Evolutionary conservation across 768 basidiomycete genomes (phyloP).

Genomic region (Mycena rebaudengoi): DNA sequence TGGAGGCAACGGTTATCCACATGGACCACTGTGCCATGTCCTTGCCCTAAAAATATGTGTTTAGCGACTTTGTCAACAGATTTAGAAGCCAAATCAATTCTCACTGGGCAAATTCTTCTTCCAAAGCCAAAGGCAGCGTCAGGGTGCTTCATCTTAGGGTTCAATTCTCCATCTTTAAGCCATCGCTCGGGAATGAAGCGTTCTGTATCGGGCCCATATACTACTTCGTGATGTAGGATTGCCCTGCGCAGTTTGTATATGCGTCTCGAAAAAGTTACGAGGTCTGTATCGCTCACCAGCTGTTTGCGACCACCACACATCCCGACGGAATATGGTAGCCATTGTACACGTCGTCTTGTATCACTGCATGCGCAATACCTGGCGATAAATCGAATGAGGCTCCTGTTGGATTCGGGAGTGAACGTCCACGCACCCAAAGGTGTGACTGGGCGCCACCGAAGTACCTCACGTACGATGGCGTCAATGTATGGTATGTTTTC

Average conservation of each 20-base stretch:
- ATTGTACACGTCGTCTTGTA: no score
- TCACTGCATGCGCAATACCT: constrained; percentile 1
- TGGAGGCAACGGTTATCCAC: no score
- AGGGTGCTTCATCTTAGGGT: neutral
- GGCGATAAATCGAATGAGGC: no score
- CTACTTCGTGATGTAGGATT: neutral
- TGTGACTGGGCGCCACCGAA: constrained; percentile 29
- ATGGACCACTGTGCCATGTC: no score
- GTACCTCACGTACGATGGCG: constrained; percentile 32
- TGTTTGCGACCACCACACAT: no score
- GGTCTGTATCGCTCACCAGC: no score
- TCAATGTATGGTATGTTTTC: constrained; percentile 36
- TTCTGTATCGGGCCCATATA: neutral
- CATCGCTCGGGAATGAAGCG: constrained; percentile 10
- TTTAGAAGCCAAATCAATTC: no score
- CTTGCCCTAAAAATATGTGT: no score
- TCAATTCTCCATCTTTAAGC: constrained; percentile 1
- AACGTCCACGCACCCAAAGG: constrained; percentile 32
- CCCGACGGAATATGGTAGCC: no score
- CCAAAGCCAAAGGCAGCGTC: constrained; percentile 2
- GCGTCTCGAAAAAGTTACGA: no score
- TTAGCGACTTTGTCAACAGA: no score
- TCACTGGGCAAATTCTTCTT: constrained; percentile 2
- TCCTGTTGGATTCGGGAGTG: neutral
- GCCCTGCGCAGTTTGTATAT: neutral